Evolutionary conservation across 1,139 yeast species (phyloP), one percentile per base, ranked within the genome.

Genomic region (Debaryomycetaceae sp.): DNA sequence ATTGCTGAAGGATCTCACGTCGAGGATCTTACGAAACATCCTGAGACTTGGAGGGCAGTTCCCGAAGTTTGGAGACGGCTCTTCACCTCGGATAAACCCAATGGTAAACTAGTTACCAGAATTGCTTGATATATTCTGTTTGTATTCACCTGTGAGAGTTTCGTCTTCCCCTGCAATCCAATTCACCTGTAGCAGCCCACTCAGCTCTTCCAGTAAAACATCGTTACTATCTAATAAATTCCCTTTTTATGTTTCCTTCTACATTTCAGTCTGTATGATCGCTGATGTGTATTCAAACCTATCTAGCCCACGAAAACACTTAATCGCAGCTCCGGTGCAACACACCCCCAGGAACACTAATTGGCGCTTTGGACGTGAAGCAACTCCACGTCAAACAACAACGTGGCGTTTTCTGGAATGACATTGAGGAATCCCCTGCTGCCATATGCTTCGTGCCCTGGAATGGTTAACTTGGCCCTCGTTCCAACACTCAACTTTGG

Each of bases 381-480:
- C 65, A 91, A 79, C 70, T 91, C 96, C 49, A 91, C 97, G 58
- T 89, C 97, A 56, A 91, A 91, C 53, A 87, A 71, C 67, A 92
- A 79, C 50, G 96, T 89, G 47, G 97, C 95, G 65, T 88, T 87
- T 52, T 97, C 96, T 49, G 98, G 98, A 61, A 92, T 92, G 58
- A 87, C 74, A 51, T 96, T 95, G 49, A 97, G 97, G 81, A 86
- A 87, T 37, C 97, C 98, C 66, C 95, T 83, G 50, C 79, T 76
- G 48, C 97, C 97, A 69, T 92, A 92, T 51, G 95, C 98, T 67
- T 87, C 85, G 56, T 85, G 83, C 46, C 96, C 92, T 53, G 97
- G 95, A 56, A 91, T 88, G 55, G 94, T 88, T 62, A 92, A 75
- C 61, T 84, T 78, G 41, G 97, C 95, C 73, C 84, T 85, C 67